Base-by-base conservation (phyloP, 2,329 filamentous ascomycete genomes). In the Graphilbum ipis-grandicollis region DNA sequence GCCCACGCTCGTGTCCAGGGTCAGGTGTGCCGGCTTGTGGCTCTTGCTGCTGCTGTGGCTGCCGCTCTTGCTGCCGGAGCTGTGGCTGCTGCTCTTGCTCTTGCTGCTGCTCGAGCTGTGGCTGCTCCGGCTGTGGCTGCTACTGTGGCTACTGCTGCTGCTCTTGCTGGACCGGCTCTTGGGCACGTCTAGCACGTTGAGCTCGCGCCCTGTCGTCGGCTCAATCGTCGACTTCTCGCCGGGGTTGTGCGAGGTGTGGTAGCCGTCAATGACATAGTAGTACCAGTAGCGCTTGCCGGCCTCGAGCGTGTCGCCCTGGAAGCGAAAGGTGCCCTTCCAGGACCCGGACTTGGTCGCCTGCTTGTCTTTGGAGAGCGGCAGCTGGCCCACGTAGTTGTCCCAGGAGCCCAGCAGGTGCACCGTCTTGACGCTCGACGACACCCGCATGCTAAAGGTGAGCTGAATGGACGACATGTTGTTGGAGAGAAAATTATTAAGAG, bases 261-360 rank as follows among this genome's bases (percentile, higher is more conserved):
- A 94, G 50, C 90, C 90, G 59, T 98, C 90, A 59, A 96, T 90
- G 75, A 96, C 94, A 71, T 94, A 98, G 75, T 98, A 98, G 77
- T 96, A 98, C 90, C 90, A 98, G 75, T 96, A 96, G 56, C 88
- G 79, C 57, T 83, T 76, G 56, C 88, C 85, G 50, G 83, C 68
- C 66, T 88, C 77, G 51, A 96, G 72, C 42, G 83, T 88, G 44
- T 74, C 63, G 56, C 79, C 79, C 63, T 90, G 81, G 66, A 98
- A 94, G 64, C 84, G 79, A 69, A 98, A 94, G 52, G 84, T 92
- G 54, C 88, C 90, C 58, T 86, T 82, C 85, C 88, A 96, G 49
- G 80, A 80, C 55, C 85, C 85, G 39, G 79, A 75, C 68, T 93
- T 93, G 62, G 78, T 77, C 34, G 79, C 71, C 53, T 67, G 63